phyloP scores from a whole-genome alignment of 2,329 filamentous ascomycete species.

The Aspergillus sclerotialis region DNA sequence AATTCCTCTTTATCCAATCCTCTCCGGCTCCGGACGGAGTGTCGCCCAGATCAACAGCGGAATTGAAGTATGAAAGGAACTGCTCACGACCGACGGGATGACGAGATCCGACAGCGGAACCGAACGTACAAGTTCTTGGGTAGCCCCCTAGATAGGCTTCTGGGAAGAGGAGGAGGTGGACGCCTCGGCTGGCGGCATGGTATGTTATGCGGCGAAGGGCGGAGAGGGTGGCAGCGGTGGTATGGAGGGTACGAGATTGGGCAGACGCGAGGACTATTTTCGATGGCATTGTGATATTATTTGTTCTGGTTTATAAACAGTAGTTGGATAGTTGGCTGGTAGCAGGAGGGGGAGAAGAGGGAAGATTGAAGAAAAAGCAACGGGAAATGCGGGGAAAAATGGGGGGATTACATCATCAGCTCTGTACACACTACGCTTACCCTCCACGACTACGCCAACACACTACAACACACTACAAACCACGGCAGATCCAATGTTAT shows the following conservation, averaged over 20 bases:
- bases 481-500: neutral
- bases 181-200: conserved; percentile 10
- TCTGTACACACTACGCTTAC: neutral
- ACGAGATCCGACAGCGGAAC: conserved; percentile 6
- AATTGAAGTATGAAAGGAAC: conserved; percentile 13
- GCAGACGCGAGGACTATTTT: neutral
- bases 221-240: conserved; percentile 15
- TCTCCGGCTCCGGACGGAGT: no score
- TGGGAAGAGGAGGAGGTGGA: neutral
- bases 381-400: neutral
- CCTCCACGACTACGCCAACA: neutral
- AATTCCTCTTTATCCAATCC: no score
- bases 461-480: neutral
- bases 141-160: no score
- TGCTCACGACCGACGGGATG: conserved; percentile 9
- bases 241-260: conserved; percentile 16
- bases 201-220: conserved; percentile 15
- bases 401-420: neutral
- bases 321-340: neutral
- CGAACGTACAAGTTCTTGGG: neutral
- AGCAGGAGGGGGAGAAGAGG: neutral
- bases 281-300: neutral
- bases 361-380: neutral
- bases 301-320: neutral
- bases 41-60: conserved; percentile 10